phyloP scores from a whole-genome alignment of 179 eudicot genomes.

The Camellia oleifera region DNA sequence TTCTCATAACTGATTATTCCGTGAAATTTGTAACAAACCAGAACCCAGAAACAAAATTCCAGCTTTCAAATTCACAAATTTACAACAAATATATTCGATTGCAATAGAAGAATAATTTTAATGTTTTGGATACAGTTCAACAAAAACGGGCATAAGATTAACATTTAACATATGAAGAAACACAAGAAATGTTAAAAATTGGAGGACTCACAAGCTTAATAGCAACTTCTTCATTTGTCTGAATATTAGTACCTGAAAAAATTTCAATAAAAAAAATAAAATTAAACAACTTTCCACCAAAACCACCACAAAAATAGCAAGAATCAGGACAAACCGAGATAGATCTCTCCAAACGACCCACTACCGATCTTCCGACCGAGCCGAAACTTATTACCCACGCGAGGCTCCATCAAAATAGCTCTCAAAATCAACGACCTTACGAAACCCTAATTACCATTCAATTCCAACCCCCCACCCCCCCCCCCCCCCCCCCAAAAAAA shows the following conservation, averaged over 20 bases:
- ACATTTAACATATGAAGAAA: not conserved
- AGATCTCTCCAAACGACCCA: constrained; percentile 52
- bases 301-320: not conserved
- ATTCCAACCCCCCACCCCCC: too few relatives aligned
- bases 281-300: not conserved
- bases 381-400: constrained; percentile 46
- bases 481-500: not conserved
- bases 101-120: not conserved
- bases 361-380: constrained; percentile 45
- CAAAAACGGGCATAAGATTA: not conserved
- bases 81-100: not conserved
- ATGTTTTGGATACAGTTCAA: not conserved
- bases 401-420: constrained; percentile 34
- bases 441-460: constrained; percentile 10
- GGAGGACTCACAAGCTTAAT: constrained; percentile 74
- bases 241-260: constrained; percentile 67
- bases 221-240: constrained; percentile 87
- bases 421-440: constrained; percentile 3
- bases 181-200: not conserved
- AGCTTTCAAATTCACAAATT: not conserved
- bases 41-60: not conserved
- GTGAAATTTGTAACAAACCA: not conserved
- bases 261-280: constrained; percentile 2
- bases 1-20: not conserved
- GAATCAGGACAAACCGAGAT: constrained; percentile 29